These are phyloP conservation scores for Liquidambar formosana DNA, from an alignment of 164 flowering plant genomes.

Conservation along the genomic window DNA sequence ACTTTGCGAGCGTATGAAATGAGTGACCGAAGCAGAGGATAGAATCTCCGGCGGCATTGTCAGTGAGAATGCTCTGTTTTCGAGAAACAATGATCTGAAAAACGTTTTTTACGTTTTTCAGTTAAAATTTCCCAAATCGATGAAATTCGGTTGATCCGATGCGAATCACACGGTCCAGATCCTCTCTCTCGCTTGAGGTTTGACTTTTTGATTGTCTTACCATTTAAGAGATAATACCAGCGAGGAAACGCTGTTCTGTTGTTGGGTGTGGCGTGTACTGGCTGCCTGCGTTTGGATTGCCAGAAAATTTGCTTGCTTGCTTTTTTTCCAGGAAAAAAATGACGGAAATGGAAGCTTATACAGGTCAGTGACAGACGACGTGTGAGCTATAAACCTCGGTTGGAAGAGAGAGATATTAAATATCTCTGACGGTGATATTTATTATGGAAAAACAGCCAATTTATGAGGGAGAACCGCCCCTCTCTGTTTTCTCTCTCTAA, in stretches of 20 bases:
- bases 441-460: background rate
- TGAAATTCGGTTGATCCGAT: no score
- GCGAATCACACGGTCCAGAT: no score
- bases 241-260: background rate
- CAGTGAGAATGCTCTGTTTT: no score
- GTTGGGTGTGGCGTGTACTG: no score
- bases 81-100: no score
- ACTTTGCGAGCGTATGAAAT: no score
- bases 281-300: conserved; percentile 4
- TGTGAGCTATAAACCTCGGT: background rate
- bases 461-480: background rate
- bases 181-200: no score
- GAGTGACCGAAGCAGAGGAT: no score
- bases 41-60: no score
- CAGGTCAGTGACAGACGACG: background rate
- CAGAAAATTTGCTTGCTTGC: background rate
- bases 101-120: no score
- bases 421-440: conserved; percentile 1
- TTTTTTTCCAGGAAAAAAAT: background rate
- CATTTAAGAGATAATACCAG: background rate
- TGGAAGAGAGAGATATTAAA: background rate
- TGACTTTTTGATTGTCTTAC: no score
- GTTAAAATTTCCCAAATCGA: no score
- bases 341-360: background rate
- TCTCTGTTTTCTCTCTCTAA: background rate